Conservation (phyloP, 1,139 yeast species). For the Taphrina wiesneri region DNA sequence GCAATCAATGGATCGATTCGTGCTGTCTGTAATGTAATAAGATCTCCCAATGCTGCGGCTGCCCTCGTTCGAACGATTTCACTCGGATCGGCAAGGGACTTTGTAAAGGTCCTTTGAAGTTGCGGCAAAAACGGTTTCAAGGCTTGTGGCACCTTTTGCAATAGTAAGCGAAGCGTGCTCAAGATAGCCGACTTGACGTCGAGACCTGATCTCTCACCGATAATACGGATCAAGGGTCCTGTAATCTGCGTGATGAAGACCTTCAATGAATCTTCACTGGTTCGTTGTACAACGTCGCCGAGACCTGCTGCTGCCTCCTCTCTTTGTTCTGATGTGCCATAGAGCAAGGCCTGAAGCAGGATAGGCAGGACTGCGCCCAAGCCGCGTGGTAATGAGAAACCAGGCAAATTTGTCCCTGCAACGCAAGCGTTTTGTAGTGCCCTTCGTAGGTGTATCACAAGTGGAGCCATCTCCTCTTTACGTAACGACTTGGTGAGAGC, state of each 20-base stretch:
- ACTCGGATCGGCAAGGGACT: constrained; percentile 77
- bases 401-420: constrained; percentile 67
- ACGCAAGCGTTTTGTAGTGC: constrained; percentile 69
- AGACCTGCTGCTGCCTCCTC: constrained; percentile 86
- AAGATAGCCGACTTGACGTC: constrained; percentile 92
- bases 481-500: constrained; percentile 66
- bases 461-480: constrained; percentile 68
- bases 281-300: constrained; percentile 81
- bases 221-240: constrained; percentile 96
- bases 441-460: constrained; percentile 76
- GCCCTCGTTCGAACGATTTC: constrained; percentile 78
- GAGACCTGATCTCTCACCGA: constrained; percentile 90
- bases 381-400: constrained; percentile 78
- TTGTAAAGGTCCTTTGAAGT: constrained; percentile 92
- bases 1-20: constrained; percentile 84
- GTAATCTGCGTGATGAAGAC: constrained; percentile 91
- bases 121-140: constrained; percentile 96
- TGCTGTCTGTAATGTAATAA: constrained; percentile 78
- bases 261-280: constrained; percentile 76
- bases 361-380: constrained; percentile 86
- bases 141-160: constrained; percentile 82
- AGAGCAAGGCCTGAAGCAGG: constrained; percentile 92
- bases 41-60: constrained; percentile 81
- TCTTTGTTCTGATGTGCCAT: constrained; percentile 80
- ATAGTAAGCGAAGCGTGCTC: constrained; percentile 73